A percentile compares a stretch with the other conserved stretches of the same genome.
Evolutionary conservation across 2,329 filamentous ascomycete species (phyloP).

Genomic region (Calonectria hongkongensis): DNA sequence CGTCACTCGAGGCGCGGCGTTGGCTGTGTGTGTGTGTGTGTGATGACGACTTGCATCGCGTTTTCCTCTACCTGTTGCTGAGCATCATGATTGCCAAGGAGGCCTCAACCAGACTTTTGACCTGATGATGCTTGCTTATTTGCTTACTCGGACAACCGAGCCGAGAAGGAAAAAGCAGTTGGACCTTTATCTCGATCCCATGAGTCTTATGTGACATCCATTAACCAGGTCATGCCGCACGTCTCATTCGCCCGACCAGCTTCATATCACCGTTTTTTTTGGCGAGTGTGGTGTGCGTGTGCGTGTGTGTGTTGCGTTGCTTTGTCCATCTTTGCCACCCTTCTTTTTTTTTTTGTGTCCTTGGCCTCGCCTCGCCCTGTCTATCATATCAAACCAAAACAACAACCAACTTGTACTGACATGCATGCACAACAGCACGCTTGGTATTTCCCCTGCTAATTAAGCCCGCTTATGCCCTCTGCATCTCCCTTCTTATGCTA

Average conservation of each 20-base stretch:
- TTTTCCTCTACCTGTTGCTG: not conserved
- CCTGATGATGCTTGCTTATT: not conserved
- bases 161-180: slow-evolving; percentile 6
- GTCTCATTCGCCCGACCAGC: slow-evolving; percentile 12
- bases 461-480: slow-evolving; percentile 6
- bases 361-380: slow-evolving; percentile 16
- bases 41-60: slow-evolving; percentile 16
- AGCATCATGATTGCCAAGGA: slow-evolving; percentile 25
- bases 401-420: not conserved
- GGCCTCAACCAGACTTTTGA: slow-evolving; percentile 22
- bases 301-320: not conserved
- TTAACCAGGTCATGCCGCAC: slow-evolving; percentile 18
- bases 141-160: not conserved
- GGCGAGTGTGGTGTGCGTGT: not conserved
- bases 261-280: not conserved
- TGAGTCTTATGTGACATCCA: slow-evolving; percentile 25
- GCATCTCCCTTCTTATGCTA: slow-evolving; percentile 2
- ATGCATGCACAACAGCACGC: not conserved
- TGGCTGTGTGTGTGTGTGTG: not conserved
- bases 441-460: slow-evolving; percentile 20
- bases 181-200: slow-evolving; percentile 23
- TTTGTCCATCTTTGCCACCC: not conserved
- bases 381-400: not conserved
- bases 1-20: not conserved
- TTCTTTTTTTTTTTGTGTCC: not conserved